Evolutionary conservation across 139 green algal genomes (phyloP).

Genomic region (Chlamydomonas eustigma): DNA sequence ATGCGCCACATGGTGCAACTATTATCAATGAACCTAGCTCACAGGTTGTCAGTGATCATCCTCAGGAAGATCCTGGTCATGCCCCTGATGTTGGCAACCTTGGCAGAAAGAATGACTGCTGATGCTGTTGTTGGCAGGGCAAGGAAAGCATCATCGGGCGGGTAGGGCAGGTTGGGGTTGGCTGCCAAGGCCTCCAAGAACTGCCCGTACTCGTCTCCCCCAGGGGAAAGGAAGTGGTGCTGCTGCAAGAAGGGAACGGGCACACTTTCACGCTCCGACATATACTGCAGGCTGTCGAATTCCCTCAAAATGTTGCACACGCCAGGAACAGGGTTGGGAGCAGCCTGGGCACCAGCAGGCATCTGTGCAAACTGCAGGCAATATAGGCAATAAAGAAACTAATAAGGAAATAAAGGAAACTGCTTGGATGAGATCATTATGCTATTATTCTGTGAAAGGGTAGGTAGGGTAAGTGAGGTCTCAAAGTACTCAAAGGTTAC

Average conservation of each 20-base stretch:
- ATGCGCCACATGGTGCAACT: too few species aligned
- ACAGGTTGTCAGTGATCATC: too few species aligned
- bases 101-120: background rate
- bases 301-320: background rate
- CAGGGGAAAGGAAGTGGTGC: background rate
- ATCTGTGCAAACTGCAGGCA: too few species aligned
- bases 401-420: too few species aligned
- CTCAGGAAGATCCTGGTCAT: background rate
- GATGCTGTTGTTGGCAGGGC: background rate
- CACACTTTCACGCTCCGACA: background rate
- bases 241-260: background rate
- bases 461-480: too few species aligned
- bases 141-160: background rate
- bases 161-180: background rate
- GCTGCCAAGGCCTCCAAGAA: background rate
- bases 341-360: background rate
- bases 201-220: background rate
- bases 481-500: too few species aligned
- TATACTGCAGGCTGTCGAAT: background rate
- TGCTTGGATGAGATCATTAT: too few species aligned
- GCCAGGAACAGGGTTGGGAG: background rate
- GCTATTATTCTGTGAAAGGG: too few species aligned
- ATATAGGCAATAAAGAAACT: too few species aligned
- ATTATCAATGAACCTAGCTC: too few species aligned
- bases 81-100: background rate